A percentile compares a stretch with the other conserved stretches of the same genome.
Evolutionary conservation across 495 filamentous ascomycete genomes (phyloP).

Genomic region (Parathielavia hyrcaniae): DNA sequence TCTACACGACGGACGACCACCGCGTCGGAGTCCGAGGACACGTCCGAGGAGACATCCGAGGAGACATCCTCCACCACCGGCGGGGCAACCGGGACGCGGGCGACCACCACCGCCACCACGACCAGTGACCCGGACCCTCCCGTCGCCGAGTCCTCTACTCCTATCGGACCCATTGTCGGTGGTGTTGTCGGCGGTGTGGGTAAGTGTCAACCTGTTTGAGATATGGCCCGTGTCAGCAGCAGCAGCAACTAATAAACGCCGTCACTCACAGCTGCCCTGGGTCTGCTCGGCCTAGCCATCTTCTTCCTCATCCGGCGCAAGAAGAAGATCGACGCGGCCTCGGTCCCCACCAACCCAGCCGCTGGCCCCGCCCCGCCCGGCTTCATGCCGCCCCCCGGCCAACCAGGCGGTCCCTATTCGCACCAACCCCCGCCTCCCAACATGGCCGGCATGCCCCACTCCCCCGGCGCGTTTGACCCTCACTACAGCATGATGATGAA

Average conservation of each 20-base stretch:
- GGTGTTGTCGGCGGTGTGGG: constrained; percentile 45
- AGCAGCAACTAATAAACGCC: neutral
- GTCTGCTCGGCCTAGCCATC: constrained; percentile 37
- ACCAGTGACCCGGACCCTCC: too few relatives aligned
- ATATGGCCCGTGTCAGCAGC: neutral
- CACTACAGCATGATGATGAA: constrained; percentile 22
- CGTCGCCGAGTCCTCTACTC: constrained; percentile 11
- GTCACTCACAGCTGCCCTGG: constrained; percentile 29
- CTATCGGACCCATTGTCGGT: constrained; percentile 42
- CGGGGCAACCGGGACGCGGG: neutral
- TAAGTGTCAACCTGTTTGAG: neutral
- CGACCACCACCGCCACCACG: neutral
- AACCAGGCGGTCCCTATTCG: constrained; percentile 11
- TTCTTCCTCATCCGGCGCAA: constrained; percentile 39
- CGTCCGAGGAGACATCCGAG: neutral
- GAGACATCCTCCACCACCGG: neutral
- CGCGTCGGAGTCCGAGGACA: neutral
- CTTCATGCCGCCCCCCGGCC: constrained; percentile 4
- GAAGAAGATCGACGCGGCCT: constrained; percentile 23
- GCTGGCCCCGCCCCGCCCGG: neutral
- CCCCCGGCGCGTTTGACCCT: constrained; percentile 11
- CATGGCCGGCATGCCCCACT: neutral
- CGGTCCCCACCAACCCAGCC: constrained; percentile 1
- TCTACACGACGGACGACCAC: neutral
- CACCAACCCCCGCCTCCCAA: constrained; percentile 12